Base-by-base conservation (phyloP, 495 filamentous ascomycete species). In the Aspergillus panamensis region DNA sequence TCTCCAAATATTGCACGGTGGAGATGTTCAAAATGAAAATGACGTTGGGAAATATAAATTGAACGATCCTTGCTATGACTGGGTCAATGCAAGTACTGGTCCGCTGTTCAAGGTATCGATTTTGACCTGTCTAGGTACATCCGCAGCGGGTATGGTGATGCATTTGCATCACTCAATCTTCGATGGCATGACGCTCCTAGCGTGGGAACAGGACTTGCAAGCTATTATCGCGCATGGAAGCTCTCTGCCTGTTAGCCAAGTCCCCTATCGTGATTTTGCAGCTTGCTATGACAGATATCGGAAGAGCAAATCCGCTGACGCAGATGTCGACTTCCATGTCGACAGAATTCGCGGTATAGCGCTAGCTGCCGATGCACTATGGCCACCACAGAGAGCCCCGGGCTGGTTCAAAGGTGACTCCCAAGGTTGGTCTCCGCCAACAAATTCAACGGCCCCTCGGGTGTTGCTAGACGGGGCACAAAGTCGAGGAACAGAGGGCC, bases 81-180 rank as follows among this genome's bases (percentile, higher is more conserved):
- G 40, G 14, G 52, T 55, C 31, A 39, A 39, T 39, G 45, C n/a
- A 1, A 25, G 8, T 3, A 25, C 51, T 40, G 58, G 58, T 16
- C 58, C 58, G 6, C 33, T 60, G 14, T 49, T 55, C 44, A 60
- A 49, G 37, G 44, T 19, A 20, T 42, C 45, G 3, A 51, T 56
- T 13, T 37, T 60, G 4, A 19, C 12, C 10, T 16, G 43, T 33
- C 14, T 35, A 2, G 21, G 43, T 43, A 20, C 51, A 4, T 32
- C 51, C 2, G 43, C 16, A n/a, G 16, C 29, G 12, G 58, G 44
- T 8, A 17, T 60, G 25, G 21, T 60, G 19, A 17, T 60, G 30
- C 58, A 60, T 29, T 20, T 48, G 2, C 52, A 60, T 37, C 58
- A 60, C 17, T 16, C 21, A 16, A 55, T 60, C 8, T 50, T 50